phyloP scores from a whole-genome alignment of 805 yeast species.

The Wickerhamiella azyma region DNA sequence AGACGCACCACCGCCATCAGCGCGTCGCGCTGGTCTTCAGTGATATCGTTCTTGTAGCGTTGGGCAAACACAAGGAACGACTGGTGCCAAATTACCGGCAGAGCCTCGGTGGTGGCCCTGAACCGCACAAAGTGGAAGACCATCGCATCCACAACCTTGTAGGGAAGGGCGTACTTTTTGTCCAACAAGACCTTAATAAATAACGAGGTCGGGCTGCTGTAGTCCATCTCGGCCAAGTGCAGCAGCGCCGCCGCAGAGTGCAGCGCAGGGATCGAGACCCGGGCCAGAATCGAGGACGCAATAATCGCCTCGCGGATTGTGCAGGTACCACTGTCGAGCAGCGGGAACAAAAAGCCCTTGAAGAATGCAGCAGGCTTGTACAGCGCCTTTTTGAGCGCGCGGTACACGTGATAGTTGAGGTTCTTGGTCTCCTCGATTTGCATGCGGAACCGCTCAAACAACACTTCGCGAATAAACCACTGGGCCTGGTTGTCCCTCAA shows the following conservation, averaged over 20 bases:
- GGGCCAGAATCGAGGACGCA: conserved; percentile 79
- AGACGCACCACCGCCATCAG: conserved; percentile 80
- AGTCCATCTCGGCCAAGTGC: conserved; percentile 68
- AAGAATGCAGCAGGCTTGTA: conserved; percentile 97
- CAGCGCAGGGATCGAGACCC: conserved; percentile 82
- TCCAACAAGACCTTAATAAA: conserved; percentile 82
- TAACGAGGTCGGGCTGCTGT: conserved; percentile 77
- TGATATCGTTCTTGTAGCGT: conserved; percentile 90
- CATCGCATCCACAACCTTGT: conserved; percentile 86
- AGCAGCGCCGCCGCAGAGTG: conserved; percentile 94
- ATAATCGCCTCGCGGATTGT: conserved; percentile 88
- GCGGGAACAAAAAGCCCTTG: conserved; percentile 87
- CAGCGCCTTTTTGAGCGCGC: conserved; percentile 80
- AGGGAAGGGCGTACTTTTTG: conserved; percentile 92
- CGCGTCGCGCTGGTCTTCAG: conserved; percentile 97
- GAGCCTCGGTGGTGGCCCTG: conserved; percentile 39
- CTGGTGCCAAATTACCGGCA: conserved; percentile 97
- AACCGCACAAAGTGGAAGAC: conserved; percentile 91
- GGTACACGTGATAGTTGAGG: conserved; percentile 84
- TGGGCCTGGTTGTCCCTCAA: conserved; percentile 80
- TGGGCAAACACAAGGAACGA: conserved; percentile 90
- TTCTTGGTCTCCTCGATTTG: conserved; percentile 31
- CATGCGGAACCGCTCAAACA: conserved; percentile 29
- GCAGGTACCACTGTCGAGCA: conserved; percentile 69
- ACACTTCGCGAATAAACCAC: conserved; percentile 45